Evolutionary conservation across 495 filamentous ascomycete species (phyloP).

Genomic region (Neurospora intermedia): DNA sequence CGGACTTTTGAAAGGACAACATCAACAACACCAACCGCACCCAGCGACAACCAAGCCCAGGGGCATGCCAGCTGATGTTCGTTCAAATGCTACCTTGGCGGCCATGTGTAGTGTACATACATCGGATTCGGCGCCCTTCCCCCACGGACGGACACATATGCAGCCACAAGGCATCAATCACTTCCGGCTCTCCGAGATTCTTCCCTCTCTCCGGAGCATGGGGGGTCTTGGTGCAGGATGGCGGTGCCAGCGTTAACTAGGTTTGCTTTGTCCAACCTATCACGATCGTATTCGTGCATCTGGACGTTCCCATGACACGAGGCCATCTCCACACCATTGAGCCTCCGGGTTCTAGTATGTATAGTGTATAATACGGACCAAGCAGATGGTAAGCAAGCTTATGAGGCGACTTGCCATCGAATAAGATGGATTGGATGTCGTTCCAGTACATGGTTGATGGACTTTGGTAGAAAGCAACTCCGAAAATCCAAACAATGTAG

Average conservation of each 20-base stretch:
- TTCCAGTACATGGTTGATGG: not conserved
- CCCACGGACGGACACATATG: not conserved
- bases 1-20: not conserved
- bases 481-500: not conserved
- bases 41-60: not conserved
- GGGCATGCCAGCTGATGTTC: not conserved
- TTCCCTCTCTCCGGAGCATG: conserved; percentile 11
- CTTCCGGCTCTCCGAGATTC: conserved; percentile 11
- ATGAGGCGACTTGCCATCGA: not conserved
- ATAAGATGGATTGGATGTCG: not conserved
- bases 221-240: not conserved
- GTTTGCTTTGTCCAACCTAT: not conserved
- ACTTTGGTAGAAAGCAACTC: not conserved
- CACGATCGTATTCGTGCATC: not conserved
- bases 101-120: not conserved
- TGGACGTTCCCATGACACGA: not conserved
- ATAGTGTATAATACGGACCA: not conserved
- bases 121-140: not conserved
- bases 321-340: not conserved
- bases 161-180: not conserved
- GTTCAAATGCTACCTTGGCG: not conserved
- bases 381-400: not conserved
- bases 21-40: not conserved
- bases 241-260: not conserved
- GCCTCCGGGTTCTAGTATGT: not conserved